Conservation (phyloP, 2,329 filamentous ascomycete genomes). For the Daldinia eschscholtzii region DNA sequence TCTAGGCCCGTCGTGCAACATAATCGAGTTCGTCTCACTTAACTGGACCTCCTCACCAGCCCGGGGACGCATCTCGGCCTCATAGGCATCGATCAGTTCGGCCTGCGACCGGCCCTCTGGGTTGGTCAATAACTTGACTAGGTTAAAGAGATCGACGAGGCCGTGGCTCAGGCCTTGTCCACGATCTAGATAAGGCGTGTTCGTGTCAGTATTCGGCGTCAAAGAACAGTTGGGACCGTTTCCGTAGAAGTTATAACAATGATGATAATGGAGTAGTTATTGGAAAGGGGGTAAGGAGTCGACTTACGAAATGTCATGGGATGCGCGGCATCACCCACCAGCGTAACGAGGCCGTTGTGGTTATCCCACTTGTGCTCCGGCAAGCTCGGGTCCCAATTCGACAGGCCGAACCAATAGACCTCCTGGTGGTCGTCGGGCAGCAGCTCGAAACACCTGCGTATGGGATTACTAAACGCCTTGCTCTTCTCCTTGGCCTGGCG, state of each 20-base stretch:
- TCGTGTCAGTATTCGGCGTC: conserved; percentile 5
- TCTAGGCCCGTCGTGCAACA: conserved; percentile 59
- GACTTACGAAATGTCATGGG: conserved; percentile 54
- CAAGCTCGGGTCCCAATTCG: conserved; percentile 52
- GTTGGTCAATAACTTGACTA: conserved; percentile 52
- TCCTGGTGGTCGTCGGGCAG: conserved; percentile 49
- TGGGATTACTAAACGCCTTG: conserved; percentile 57
- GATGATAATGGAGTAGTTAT: not conserved
- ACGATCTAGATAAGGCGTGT: conserved; percentile 50
- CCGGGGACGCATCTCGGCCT: conserved; percentile 60
- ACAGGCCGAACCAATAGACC: conserved; percentile 50
- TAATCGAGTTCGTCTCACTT: conserved; percentile 58
- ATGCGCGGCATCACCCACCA: conserved; percentile 54
- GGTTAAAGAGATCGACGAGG: conserved; percentile 57
- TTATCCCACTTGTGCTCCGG: conserved; percentile 52
- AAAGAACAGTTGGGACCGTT: too few relatives aligned
- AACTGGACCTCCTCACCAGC: conserved; percentile 59
- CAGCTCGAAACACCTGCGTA: conserved; percentile 57
- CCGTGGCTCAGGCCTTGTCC: conserved; percentile 64
- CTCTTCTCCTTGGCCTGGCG: conserved; percentile 57
- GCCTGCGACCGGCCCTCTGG: conserved; percentile 38
- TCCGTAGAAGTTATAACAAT: not conserved
- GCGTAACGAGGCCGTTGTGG: conserved; percentile 49
- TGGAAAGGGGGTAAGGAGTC: not conserved
- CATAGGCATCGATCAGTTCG: conserved; percentile 55